phyloP scores from a whole-genome alignment of 257 asterid genomes.

The Primulina huaijiensis region DNA sequence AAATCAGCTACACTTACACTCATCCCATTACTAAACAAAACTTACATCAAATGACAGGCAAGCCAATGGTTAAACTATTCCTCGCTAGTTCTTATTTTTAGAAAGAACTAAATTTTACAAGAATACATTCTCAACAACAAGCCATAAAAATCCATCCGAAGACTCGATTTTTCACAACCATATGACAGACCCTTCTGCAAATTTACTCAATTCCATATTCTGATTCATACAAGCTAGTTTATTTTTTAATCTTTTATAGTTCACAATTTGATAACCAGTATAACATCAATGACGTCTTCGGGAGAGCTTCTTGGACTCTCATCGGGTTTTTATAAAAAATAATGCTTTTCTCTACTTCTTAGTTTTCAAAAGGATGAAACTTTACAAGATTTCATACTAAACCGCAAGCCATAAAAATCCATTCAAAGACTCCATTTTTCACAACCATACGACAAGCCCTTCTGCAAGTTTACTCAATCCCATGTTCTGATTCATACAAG shows the following conservation, averaged over 20 bases:
- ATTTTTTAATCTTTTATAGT: neutral
- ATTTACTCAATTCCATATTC: neutral
- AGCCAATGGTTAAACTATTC: neutral
- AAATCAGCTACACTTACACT: neutral
- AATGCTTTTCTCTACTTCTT: no score
- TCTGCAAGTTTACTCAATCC: neutral
- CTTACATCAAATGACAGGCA: neutral
- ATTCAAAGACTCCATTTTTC: neutral
- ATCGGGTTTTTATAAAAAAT: constrained; percentile 24
- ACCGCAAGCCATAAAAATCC: constrained; percentile 18
- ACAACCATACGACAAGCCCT: neutral
- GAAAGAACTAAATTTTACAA: neutral
- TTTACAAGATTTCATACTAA: constrained; percentile 3
- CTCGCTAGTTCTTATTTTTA: neutral
- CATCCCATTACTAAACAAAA: neutral
- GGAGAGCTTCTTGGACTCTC: constrained; percentile 86
- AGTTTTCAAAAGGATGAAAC: neutral
- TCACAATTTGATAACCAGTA: constrained; percentile 44
- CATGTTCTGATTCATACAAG: neutral
- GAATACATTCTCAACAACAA: constrained; percentile 22
- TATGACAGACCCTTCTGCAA: neutral
- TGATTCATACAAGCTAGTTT: neutral
- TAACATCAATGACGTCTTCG: constrained; percentile 96
- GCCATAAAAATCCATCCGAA: constrained; percentile 1
- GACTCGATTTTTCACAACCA: neutral